A percentile compares a stretch with the other conserved stretches of the same genome.
These are phyloP conservation scores for Paralagenidium karlingii DNA, from an alignment of 352 stramenopile genomes.

Conservation along the genomic window DNA sequence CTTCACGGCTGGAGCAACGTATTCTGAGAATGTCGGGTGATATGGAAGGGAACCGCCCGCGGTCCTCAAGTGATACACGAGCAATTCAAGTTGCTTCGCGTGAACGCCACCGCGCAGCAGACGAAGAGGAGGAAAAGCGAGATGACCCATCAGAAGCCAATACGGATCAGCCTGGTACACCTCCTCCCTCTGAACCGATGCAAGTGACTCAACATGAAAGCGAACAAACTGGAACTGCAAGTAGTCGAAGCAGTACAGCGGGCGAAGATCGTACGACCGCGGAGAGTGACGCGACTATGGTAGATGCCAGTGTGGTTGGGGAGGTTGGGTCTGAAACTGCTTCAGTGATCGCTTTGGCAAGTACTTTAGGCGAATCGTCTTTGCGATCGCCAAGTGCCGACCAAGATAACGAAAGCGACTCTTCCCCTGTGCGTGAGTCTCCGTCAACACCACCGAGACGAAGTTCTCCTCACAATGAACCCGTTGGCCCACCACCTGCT, in stretches of 20 bases:
- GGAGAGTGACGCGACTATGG: neutral
- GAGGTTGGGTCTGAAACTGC: conserved; percentile 41
- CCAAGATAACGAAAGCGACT: no score
- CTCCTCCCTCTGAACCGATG: neutral
- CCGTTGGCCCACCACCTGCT: conserved; percentile 6
- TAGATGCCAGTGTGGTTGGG: conserved; percentile 3
- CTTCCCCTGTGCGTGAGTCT: no score
- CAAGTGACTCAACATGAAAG: conserved; percentile 1
- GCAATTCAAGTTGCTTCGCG: no score
- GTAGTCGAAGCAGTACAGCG: neutral
- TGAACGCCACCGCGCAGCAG: no score
- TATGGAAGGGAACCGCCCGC: no score
- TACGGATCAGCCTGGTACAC: neutral
- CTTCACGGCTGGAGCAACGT: conserved; percentile 60
- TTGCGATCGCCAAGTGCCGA: conserved; percentile 56
- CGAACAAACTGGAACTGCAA: neutral
- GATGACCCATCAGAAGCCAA: no score
- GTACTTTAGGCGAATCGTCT: conserved; percentile 69
- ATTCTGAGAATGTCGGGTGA: conserved; percentile 35
- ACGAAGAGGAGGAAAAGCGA: no score
- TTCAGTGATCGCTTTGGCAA: conserved; percentile 73
- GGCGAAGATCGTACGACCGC: neutral
- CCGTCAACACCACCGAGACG: no score
- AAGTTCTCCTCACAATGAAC: no score
- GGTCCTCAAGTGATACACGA: no score